Evolutionary conservation across 1,284 basidiomycete genomes (phyloP), one percentile per base, ranked within the genome.

Genomic region (Leccinum solheimii): DNA sequence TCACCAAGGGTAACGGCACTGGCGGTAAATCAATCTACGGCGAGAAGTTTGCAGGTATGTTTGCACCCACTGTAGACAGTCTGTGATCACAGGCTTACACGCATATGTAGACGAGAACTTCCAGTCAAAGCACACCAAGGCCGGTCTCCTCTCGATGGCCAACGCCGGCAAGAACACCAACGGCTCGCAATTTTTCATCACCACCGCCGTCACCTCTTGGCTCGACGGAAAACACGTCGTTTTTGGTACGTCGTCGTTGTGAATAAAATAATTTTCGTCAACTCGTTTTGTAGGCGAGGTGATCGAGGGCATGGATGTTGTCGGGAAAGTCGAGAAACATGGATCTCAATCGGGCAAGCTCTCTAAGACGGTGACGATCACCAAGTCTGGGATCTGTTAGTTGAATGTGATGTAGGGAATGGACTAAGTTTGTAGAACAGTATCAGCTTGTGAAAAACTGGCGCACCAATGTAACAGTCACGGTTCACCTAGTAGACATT

Each of bases 1-100:
- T 91, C 77, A 90, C 87, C 64, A 73, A 69, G 19, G 70, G 75
- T 40, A 87, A 98, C 70, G 96, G 97, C 14, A 98, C 94, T 1
- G 96, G 97, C 63, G 94, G 93, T 59, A 90, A 90, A 77, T 94
- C 90, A 27, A 98, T 98, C 77, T 98, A 96, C 69, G 95, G 96
- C 66, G 83, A 86, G 67, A 94, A 91, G 72, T 94, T 92, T 36
- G 36, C 36, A 36, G 36, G 36, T 36, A 36, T 16, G 36, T 36
- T 36, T 36, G 14, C 36, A 36, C 36, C 0, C 36, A 36, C 36
- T 16, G 14, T 36, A 16, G 14, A 36, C 6, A 36, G 7, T 50
- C 48, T 9, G 14, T 50, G 8, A 26, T 40, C n/a, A 16, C 13
- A 2, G 27, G 45, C 16, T 62, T 13, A 65, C n/a, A 9, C 23